Evolutionary conservation across 1,139 yeast species (phyloP).

Genomic region (Meyerozyma smithsonii): DNA sequence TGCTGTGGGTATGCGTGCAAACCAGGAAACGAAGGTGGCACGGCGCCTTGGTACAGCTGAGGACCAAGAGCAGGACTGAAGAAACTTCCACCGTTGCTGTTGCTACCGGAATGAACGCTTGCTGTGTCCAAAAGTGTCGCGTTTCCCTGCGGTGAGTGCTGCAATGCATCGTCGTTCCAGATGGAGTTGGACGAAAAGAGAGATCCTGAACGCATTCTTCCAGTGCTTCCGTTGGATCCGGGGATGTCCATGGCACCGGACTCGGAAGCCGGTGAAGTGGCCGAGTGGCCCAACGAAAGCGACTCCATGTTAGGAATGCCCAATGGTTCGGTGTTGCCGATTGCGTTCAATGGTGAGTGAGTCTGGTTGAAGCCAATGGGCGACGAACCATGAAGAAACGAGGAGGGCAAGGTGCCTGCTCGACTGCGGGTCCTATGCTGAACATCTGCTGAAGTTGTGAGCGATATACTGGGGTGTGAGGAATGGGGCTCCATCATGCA

Average conservation of each 20-base stretch:
- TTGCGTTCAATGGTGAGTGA: conserved; percentile 17
- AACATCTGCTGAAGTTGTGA: conserved; percentile 1
- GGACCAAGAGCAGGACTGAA: conserved; percentile 31
- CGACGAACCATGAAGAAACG: conserved; percentile 16
- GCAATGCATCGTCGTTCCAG: conserved; percentile 40
- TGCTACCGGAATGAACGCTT: conserved; percentile 12
- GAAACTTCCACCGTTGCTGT: conserved; percentile 15
- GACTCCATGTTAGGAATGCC: conserved; percentile 18
- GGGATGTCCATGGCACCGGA: conserved; percentile 17
- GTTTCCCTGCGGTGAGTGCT: conserved; percentile 13
- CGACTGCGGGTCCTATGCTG: conserved; percentile 23
- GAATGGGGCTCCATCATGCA: neutral
- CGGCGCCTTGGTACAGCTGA: conserved; percentile 15
- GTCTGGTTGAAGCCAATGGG: conserved; percentile 8
- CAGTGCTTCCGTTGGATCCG: conserved; percentile 6
- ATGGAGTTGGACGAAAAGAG: conserved; percentile 42
- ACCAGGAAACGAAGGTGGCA: conserved; percentile 5
- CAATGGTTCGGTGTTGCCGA: conserved; percentile 14
- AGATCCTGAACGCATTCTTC: conserved; percentile 41
- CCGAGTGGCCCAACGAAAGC: conserved; percentile 18
- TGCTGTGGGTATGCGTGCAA: conserved; percentile 7
- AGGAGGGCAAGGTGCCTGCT: conserved; percentile 56
- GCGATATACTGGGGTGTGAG: neutral
- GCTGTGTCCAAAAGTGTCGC: conserved; percentile 11
- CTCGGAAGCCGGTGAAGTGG: conserved; percentile 15